Conservation (phyloP, 371 early-diverging fungal genomes). For the Mucor mucedo region DNA sequence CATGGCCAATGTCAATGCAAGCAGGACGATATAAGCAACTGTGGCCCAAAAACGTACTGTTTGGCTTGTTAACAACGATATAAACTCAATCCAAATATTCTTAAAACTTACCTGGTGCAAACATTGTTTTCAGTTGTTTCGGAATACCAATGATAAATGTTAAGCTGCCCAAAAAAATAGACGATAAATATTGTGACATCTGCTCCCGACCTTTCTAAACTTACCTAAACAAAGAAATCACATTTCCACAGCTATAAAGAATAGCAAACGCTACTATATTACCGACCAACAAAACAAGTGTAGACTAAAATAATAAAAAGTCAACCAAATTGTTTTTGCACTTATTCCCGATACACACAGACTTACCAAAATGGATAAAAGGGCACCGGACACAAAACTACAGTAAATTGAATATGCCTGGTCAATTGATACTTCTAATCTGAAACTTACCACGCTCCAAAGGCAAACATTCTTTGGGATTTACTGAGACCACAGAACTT, state of each 20-base stretch:
- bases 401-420: background rate
- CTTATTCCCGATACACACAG: background rate
- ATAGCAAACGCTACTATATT: conserved; percentile 81
- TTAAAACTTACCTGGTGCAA: conserved; percentile 65
- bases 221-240: conserved; percentile 82
- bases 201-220: no score
- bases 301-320: conserved; percentile 52
- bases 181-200: background rate
- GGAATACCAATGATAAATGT: conserved; percentile 88
- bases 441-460: conserved; percentile 70
- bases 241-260: conserved; percentile 89
- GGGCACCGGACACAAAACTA: conserved; percentile 75
- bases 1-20: conserved; percentile 39
- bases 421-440: no score
- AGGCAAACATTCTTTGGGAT: conserved; percentile 88
- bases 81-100: background rate
- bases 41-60: conserved; percentile 35
- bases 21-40: conserved; percentile 33
- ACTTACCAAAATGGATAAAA: conserved; percentile 76
- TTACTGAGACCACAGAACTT: conserved; percentile 66
- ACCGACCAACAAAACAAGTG: conserved; percentile 62
- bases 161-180: conserved; percentile 56
- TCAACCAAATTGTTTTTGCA: background rate
- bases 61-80: background rate
- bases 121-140: conserved; percentile 86